Evolutionary conservation across 768 basidiomycete species (phyloP), one percentile per base, ranked within the genome.

Genomic region (Suillus discolor): DNA sequence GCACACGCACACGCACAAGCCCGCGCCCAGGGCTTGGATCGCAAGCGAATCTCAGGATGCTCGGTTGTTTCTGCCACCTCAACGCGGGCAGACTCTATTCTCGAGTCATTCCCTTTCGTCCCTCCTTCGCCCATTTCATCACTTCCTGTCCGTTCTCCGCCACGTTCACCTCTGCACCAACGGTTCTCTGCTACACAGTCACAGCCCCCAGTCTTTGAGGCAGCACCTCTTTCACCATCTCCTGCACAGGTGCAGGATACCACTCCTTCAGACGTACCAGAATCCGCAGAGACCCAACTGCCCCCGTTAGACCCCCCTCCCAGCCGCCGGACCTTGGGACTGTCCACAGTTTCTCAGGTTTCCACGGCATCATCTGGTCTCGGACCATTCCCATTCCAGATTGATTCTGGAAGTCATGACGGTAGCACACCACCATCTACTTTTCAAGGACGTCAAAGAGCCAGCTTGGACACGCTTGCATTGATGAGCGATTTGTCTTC

Each of bases 71-170:
- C 89, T 39, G 86, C 86, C 15, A 79, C 89, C 16, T 90, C 90
- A 12, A 89, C 89, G 3, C 85, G 85, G 59, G 91, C 92, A 34
- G 92, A 94, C 73, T 94, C 92, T 4, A 92, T 94, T 69, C 82
- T 94, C 34, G 93, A 93, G 76, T 89, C 87, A 16, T 95, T 95
- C 82, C 92, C 91, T 42, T 94, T 95, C 74, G 92, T 95, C 11
- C 93, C 93, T 28, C 93, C 93, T 1, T 93, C 92, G 9, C 93
- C 93, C 7, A 93, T 94, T 66, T 93, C 92, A n/a, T 87, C 91
- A 69, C 83, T 89, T 62, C 92, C 92, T 12, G 79, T 88, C 70
- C 83, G 91, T 67, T 88, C 90, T 4, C 91, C 91, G 6, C 89
- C 90, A 44, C 87, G 87, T 64, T 93, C 92, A 12, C 91, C 92